Conservation (phyloP, 352 stramenopile genomes). For the Blastocystis sp. region DNA sequence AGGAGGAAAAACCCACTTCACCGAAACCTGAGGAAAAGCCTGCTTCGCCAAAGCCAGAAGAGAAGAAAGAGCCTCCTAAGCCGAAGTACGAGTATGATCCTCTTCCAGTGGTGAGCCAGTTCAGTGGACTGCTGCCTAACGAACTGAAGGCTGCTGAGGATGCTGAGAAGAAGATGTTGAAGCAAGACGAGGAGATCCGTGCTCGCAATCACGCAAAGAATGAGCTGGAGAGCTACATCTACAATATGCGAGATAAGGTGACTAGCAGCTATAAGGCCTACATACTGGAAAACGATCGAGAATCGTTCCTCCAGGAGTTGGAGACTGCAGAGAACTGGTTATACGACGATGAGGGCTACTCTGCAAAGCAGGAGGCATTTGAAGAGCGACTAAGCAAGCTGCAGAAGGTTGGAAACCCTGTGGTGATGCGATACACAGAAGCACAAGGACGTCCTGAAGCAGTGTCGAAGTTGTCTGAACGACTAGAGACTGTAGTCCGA, state of each 20-base stretch:
- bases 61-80: conserved; percentile 79
- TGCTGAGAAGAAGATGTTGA: conserved; percentile 69
- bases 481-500: conserved; percentile 87
- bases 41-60: conserved; percentile 71
- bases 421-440: conserved; percentile 86
- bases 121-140: not conserved
- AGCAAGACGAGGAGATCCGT: conserved; percentile 67
- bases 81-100: conserved; percentile 75
- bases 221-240: conserved; percentile 98
- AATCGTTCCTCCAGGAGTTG: conserved; percentile 78
- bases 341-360: conserved; percentile 96
- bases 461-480: conserved; percentile 80
- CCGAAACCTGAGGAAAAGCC: conserved; percentile 66
- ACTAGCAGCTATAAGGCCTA: conserved; percentile 76
- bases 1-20: conserved; percentile 44
- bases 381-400: conserved; percentile 87
- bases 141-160: not conserved
- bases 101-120: not conserved
- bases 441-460: conserved; percentile 78
- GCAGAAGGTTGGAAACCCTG: conserved; percentile 81
- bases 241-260: conserved; percentile 94
- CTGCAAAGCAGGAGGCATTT: conserved; percentile 93
- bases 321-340: conserved; percentile 92
- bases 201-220: conserved; percentile 97
- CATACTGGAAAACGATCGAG: conserved; percentile 81